Base-by-base conservation (phyloP, 1,284 basidiomycete species). In the Rhodotorula sp. region DNA sequence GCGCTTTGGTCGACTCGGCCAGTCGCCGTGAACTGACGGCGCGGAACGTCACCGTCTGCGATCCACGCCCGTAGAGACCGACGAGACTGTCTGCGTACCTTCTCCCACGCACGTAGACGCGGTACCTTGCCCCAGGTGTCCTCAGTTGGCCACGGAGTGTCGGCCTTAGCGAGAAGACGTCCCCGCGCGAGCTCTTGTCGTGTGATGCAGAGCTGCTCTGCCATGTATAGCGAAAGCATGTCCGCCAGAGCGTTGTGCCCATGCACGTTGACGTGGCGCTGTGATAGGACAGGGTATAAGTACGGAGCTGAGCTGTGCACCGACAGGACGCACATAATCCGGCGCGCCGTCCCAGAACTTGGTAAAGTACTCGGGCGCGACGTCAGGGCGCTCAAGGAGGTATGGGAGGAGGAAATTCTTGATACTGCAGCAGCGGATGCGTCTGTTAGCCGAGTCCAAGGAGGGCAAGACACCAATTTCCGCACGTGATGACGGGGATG, bases 161-260 rank as follows among this genome's bases (percentile, higher is more conserved):
- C 55, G 7, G 41, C n/a, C 41, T 67, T 57, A 2, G 49, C 27
- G 23, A 21, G 42, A 21, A 53, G 27, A 0, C 55, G 55, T 1
- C 60, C 50, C 21, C 59, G 46, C 3, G 27, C 34, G 10, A 21
- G 16, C 21, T 66, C 54, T 19, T 59, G 64, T 14, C 25, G 44
- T 16, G 61, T 49, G 41, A 69, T 64, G 64, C 71, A 72, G n/a
- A 53, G 56, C 52, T 69, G 63, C 60, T 66, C 59, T 45, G 56
- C 49, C 42, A 69, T 21, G 64, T 72, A 72, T 14, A 63, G 61
- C 42, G 71, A 44, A 23, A 72, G 46, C 67, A 72, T 66, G 53
- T 72, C 71, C 19, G 49, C 71, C 14, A 69, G 27, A 5, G 56
- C 67, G 48, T 56, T 21, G 59, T 72, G 71, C 12, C 48, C 48